Conservation (phyloP, 345 rosid species). For the Moricandia moricandioides region DNA sequence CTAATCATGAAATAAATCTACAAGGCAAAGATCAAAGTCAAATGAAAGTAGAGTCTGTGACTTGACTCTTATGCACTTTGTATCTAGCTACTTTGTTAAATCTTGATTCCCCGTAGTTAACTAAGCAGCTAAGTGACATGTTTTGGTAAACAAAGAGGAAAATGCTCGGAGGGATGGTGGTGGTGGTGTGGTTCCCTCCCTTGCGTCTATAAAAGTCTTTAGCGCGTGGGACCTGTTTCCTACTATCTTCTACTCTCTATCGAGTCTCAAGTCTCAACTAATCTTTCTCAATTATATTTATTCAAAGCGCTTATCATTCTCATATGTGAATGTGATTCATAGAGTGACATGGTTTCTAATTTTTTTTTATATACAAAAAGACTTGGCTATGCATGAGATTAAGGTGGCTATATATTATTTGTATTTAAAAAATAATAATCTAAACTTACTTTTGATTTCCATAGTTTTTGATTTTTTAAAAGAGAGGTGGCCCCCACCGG, state of each 20-base stretch:
- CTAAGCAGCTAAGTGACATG: too few species aligned
- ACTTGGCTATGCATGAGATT: neutral
- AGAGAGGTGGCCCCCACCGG: slow-evolving; percentile 26
- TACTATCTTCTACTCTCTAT: neutral
- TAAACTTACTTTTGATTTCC: neutral
- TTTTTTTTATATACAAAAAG: too few species aligned
- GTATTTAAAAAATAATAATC: neutral
- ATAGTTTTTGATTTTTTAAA: neutral
- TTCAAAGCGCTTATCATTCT: too few species aligned
- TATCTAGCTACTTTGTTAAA: too few species aligned
- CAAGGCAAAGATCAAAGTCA: neutral
- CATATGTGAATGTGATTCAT: neutral
- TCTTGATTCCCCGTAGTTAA: too few species aligned
- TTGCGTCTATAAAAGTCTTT: neutral
- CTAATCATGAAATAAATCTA: neutral
- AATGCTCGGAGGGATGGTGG: too few species aligned
- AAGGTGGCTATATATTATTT: neutral
- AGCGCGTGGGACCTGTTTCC: neutral
- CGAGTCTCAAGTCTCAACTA: neutral
- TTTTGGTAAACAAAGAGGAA: too few species aligned
- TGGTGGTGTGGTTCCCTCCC: too few species aligned
- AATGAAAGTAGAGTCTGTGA: too few species aligned
- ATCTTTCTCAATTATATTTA: neutral
- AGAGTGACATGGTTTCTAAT: neutral
- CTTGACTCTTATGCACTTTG: too few species aligned